Evolutionary conservation across 192 early-diverging fungal species (phyloP).

Genomic region (Rhizoclosmatium globosum): DNA sequence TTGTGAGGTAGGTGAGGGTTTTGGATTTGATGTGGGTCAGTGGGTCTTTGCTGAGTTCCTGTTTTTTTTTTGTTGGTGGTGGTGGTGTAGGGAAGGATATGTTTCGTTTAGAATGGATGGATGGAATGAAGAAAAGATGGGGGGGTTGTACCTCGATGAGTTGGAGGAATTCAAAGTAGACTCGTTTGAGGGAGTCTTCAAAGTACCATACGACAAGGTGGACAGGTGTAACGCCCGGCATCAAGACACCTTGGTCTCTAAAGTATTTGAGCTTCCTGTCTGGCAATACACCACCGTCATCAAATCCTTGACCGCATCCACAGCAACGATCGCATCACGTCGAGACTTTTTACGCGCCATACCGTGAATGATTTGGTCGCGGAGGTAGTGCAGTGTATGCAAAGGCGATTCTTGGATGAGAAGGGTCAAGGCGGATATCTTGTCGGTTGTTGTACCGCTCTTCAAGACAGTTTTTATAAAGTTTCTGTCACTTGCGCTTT

Average conservation of each 20-base stretch:
- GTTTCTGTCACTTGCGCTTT: conserved; percentile 80
- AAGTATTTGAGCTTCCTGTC: conserved; percentile 92
- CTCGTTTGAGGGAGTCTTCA: conserved; percentile 92
- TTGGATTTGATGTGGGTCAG: conserved; percentile 84
- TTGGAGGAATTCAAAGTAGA: conserved; percentile 90
- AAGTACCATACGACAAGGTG: conserved; percentile 93
- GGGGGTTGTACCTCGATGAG: conserved; percentile 73
- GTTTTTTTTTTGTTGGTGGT: conserved; percentile 17
- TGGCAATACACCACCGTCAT: conserved; percentile 82
- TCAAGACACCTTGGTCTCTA: conserved; percentile 82
- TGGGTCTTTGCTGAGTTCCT: conserved; percentile 86
- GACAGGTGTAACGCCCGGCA: conserved; percentile 61
- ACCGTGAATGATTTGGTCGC: conserved; percentile 62
- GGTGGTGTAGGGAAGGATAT: background rate
- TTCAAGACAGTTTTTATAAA: conserved; percentile 89
- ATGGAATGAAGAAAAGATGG: too few species aligned
- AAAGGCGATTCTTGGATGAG: conserved; percentile 91
- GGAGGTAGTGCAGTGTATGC: conserved; percentile 82
- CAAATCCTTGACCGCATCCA: conserved; percentile 91
- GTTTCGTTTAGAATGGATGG: too few species aligned
- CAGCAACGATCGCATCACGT: conserved; percentile 83
- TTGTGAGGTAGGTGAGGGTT: conserved; percentile 78
- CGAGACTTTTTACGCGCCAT: conserved; percentile 93
- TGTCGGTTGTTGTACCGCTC: conserved; percentile 93
- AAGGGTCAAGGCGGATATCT: conserved; percentile 91